Evolutionary conservation across 306 rosid genomes (phyloP).

Genomic region (Cucurbita moschata): DNA sequence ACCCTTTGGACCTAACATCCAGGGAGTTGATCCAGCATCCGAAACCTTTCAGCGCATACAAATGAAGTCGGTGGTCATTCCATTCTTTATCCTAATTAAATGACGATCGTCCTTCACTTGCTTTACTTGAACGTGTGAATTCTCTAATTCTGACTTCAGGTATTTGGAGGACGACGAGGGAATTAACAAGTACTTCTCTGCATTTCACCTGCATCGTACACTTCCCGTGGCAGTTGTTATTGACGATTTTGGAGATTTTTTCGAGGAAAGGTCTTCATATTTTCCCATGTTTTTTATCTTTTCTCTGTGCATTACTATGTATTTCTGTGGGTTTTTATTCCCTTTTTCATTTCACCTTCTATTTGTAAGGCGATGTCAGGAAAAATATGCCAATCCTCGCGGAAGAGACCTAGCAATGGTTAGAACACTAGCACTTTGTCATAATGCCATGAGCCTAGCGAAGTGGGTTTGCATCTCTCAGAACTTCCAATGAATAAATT

Average conservation of each 20-base stretch:
- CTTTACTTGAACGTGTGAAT: neutral
- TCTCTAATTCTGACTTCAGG: constrained; percentile 19
- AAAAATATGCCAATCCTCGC: constrained; percentile 44
- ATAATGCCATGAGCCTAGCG: constrained; percentile 52
- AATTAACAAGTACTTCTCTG: constrained; percentile 71
- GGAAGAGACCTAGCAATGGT: constrained; percentile 85
- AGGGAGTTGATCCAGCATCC: constrained; percentile 60
- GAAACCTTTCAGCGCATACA: constrained; percentile 45
- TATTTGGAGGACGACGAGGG: constrained; percentile 68
- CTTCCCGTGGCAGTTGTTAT: constrained; percentile 59
- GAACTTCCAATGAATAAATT: neutral
- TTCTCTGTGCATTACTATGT: neutral
- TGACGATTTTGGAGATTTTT: constrained; percentile 77
- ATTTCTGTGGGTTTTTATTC: neutral
- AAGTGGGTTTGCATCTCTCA: constrained; percentile 34
- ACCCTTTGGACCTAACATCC: constrained; percentile 10
- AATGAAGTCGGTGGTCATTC: constrained; percentile 44
- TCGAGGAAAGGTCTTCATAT: constrained; percentile 36
- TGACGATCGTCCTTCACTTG: neutral
- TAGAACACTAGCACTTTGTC: constrained; percentile 70
- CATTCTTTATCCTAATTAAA: neutral
- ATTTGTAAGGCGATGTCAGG: constrained; percentile 49
- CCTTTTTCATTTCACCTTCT: neutral
- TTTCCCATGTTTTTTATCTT: neutral
- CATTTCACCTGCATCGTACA: constrained; percentile 50